Conservation (phyloP, 768 basidiomycete genomes). For the Kwoniella newhampshirensis region DNA sequence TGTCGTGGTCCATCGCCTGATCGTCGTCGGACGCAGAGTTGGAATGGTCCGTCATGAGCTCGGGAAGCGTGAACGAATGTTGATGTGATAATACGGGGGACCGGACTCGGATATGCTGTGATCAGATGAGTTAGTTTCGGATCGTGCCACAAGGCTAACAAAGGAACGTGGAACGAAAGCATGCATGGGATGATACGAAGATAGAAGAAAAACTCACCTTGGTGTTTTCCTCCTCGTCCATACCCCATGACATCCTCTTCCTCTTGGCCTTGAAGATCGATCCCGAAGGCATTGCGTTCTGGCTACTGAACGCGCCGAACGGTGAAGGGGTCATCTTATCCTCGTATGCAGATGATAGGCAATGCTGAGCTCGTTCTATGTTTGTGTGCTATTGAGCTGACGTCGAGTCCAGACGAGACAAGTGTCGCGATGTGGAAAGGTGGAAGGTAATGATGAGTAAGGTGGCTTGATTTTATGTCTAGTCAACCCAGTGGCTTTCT, state of each 20-base stretch:
- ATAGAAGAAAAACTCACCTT: conserved; percentile 29
- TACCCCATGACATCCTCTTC: conserved; percentile 33
- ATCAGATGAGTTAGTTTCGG: background rate
- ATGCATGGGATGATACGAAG: background rate
- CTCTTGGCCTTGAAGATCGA: conserved; percentile 39
- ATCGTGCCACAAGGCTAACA: no score
- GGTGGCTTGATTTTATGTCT: conserved; percentile 1
- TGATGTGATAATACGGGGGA: conserved; percentile 32
- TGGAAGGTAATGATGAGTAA: background rate
- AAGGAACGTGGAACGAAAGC: background rate
- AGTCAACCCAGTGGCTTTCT: background rate
- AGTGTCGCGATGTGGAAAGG: background rate
- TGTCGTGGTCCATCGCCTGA: conserved; percentile 36
- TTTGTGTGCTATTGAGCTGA: no score
- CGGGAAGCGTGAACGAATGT: conserved; percentile 22
- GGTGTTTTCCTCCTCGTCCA: conserved; percentile 30
- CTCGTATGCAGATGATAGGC: background rate
- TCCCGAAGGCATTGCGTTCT: conserved; percentile 20
- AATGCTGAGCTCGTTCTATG: no score
- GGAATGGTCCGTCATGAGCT: conserved; percentile 41
- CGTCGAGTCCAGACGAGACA: no score
- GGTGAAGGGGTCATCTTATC: conserved; percentile 21
- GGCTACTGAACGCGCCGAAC: conserved; percentile 17
- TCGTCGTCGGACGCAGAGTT: conserved; percentile 45
- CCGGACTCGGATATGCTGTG: conserved; percentile 36